These are phyloP conservation scores for Hepatocystis sp. DNA, from an alignment of 169 alveolate species.

Conservation along the genomic window DNA sequence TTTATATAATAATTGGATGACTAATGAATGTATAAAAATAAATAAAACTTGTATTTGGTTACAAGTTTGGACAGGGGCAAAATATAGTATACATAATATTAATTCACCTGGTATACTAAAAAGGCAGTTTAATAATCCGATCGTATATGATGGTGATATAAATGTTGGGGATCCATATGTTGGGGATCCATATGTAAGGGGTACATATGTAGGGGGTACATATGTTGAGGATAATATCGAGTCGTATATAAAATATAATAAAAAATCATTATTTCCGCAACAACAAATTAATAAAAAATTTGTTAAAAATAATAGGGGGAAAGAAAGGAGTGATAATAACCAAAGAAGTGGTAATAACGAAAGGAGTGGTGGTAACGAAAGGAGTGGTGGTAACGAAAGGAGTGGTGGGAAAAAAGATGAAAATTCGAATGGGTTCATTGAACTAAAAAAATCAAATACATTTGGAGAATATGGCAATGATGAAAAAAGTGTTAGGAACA, in stretches of 20 bases:
- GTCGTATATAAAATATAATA: background rate
- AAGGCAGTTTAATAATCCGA: slow-evolving; percentile 20
- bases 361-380: background rate
- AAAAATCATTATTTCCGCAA: too few relatives aligned
- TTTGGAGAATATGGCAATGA: background rate
- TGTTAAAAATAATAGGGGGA: background rate
- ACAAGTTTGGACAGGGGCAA: slow-evolving; percentile 76
- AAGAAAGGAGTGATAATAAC: background rate
- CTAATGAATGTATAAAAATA: slow-evolving; percentile 57
- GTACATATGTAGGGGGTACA: too few relatives aligned
- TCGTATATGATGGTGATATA: slow-evolving; percentile 1
- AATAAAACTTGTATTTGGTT: slow-evolving; percentile 75
- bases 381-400: background rate
- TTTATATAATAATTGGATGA: slow-evolving; percentile 68
- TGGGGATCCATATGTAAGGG: too few relatives aligned
- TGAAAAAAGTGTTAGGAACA: background rate
- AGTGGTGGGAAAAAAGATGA: background rate
- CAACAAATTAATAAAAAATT: too few relatives aligned
- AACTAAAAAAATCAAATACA: background rate
- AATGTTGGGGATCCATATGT: too few relatives aligned
- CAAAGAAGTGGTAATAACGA: background rate
- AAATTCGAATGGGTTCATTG: background rate
- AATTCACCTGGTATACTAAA: slow-evolving; percentile 24
- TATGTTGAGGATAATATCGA: background rate
- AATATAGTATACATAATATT: slow-evolving; percentile 64